Evolutionary conservation across 495 filamentous ascomycete genomes (phyloP).

Genomic region (Apiosordaria backusii): DNA sequence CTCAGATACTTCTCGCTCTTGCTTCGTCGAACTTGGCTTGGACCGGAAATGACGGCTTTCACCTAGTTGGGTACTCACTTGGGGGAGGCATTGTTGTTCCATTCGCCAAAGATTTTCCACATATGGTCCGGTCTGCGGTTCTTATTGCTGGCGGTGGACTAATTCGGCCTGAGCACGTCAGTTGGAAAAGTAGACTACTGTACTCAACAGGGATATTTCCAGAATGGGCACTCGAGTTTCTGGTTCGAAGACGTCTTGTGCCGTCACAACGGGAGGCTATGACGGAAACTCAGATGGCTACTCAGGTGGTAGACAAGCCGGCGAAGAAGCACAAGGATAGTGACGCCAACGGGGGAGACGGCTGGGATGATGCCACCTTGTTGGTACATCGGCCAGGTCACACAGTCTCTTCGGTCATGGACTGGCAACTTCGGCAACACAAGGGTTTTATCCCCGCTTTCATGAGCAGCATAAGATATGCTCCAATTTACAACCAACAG

Average conservation of each 20-base stretch:
- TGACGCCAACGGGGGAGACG: conserved; percentile 37
- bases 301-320: conserved; percentile 24
- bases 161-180: conserved; percentile 40
- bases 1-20: conserved; percentile 69
- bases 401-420: conserved; percentile 44
- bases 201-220: conserved; percentile 48
- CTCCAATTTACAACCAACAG: conserved; percentile 55
- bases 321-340: conserved; percentile 23
- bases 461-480: conserved; percentile 50
- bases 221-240: conserved; percentile 48
- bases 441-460: conserved; percentile 55
- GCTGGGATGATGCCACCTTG: conserved; percentile 43
- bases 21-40: conserved; percentile 57
- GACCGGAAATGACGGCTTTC: conserved; percentile 53
- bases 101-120: conserved; percentile 67
- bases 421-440: conserved; percentile 56
- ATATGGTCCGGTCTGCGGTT: conserved; percentile 64
- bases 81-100: conserved; percentile 71
- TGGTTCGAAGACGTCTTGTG: conserved; percentile 55
- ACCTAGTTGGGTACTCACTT: conserved; percentile 76
- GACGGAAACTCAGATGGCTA: conserved; percentile 29
- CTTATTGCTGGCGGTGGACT: conserved; percentile 71
- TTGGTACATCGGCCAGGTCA: conserved; percentile 32
- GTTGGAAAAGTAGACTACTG: conserved; percentile 38
- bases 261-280: conserved; percentile 18